phyloP scores from a whole-genome alignment of 345 rosid genomes.

The Brassica rapa region DNA sequence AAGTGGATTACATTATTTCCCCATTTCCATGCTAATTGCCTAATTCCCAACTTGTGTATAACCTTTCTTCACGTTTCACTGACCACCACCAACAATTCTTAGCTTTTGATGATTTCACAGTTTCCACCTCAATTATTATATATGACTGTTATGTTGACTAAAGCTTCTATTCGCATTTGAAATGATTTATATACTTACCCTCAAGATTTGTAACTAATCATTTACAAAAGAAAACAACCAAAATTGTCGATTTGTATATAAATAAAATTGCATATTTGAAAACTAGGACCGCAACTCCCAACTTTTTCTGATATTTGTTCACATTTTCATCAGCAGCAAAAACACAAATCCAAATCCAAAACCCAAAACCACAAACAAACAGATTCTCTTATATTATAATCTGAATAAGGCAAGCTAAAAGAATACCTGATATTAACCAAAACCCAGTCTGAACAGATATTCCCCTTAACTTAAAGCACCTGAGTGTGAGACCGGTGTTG shows the following conservation, averaged over 20 bases:
- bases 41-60: neutral
- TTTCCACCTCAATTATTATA: conserved; percentile 6
- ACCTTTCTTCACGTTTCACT: conserved; percentile 20
- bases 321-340: conserved; percentile 10
- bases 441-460: neutral
- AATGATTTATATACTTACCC: neutral
- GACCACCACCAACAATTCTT: conserved; percentile 24
- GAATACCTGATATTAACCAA: conserved; percentile 25
- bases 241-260: neutral
- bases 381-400: conserved; percentile 23
- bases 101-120: conserved; percentile 6
- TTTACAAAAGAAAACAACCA: conserved; percentile 7
- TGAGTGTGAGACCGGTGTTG: conserved; percentile 89
- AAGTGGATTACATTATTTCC: neutral
- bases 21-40: neutral
- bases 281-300: conserved; percentile 9
- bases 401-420: conserved; percentile 2
- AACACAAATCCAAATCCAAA: neutral
- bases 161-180: neutral
- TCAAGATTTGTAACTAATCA: neutral
- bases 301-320: conserved; percentile 16
- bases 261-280: neutral
- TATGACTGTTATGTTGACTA: conserved; percentile 13
- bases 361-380: conserved; percentile 32
- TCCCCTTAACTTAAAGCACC: conserved; percentile 64